Conservation (phyloP, 2,329 filamentous ascomycete genomes). For the Fusarium pseudograminearum region DNA sequence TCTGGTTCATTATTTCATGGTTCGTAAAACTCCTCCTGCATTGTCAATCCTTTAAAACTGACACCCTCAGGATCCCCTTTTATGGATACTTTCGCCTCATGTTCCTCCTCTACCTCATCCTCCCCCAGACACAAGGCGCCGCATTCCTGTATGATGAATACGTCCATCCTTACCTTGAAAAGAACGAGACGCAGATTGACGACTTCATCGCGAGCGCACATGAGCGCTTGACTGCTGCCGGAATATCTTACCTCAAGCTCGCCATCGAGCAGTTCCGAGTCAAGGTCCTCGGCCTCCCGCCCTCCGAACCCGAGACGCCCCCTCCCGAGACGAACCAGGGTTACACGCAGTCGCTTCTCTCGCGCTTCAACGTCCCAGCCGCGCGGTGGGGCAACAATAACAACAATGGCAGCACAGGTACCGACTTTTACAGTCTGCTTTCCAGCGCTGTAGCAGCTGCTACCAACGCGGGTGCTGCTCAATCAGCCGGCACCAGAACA, state of each 20-base stretch:
- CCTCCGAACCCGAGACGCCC: conserved; percentile 57
- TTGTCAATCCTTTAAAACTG: neutral
- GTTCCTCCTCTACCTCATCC: conserved; percentile 92
- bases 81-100: conserved; percentile 91
- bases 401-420: conserved; percentile 51
- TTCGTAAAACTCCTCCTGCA: neutral
- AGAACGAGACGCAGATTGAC: conserved; percentile 91
- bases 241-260: conserved; percentile 79
- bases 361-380: conserved; percentile 85
- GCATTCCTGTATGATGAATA: conserved; percentile 85
- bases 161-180: conserved; percentile 86
- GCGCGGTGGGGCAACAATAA: conserved; percentile 68
- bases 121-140: conserved; percentile 97
- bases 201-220: conserved; percentile 86
- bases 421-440: conserved; percentile 83
- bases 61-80: conserved; percentile 78
- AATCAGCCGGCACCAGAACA: conserved; percentile 51
- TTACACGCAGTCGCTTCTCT: conserved; percentile 86
- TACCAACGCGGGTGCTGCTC: conserved; percentile 57
- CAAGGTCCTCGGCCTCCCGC: conserved; percentile 81
- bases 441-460: conserved; percentile 78
- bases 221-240: conserved; percentile 80
- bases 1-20: conserved; percentile 88
- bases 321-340: conserved; percentile 59
- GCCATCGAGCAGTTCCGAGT: conserved; percentile 79